Percentiles rank a stretch among this genome's conserved stretches.
These are phyloP conservation scores for Metarhizium humberi DNA, from an alignment of 2,329 filamentous ascomycete genomes.

Conservation along the genomic window DNA sequence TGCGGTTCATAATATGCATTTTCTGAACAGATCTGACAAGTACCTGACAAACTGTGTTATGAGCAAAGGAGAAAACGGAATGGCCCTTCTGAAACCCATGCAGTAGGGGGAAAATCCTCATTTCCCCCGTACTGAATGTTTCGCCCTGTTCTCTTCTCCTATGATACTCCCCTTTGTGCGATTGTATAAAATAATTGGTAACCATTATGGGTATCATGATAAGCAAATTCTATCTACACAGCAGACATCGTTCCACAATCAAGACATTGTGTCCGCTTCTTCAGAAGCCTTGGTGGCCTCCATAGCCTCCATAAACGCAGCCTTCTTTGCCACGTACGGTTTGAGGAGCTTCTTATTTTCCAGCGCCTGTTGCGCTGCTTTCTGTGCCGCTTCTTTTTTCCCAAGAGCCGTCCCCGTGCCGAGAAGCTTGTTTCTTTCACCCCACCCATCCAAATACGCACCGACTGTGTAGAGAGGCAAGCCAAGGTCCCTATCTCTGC, in stretches of 20 bases:
- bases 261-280: not conserved
- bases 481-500: constrained; percentile 43
- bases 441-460: constrained; percentile 59
- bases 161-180: not conserved
- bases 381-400: constrained; percentile 61
- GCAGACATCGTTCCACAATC: constrained; percentile 2
- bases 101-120: not conserved
- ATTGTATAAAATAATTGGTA: not conserved
- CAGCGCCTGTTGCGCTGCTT: constrained; percentile 55
- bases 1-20: too few species aligned
- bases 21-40: too few species aligned
- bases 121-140: not conserved
- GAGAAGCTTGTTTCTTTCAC: constrained; percentile 51
- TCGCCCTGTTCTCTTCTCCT: not conserved
- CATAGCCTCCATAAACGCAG: constrained; percentile 27
- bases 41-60: not conserved
- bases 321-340: constrained; percentile 38
- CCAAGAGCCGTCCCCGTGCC: constrained; percentile 54
- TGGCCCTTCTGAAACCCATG: not conserved
- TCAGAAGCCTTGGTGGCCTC: constrained; percentile 18
- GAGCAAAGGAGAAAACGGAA: not conserved
- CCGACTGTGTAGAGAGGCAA: constrained; percentile 53
- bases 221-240: not conserved
- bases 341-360: constrained; percentile 56
- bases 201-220: not conserved